phyloP scores from a whole-genome alignment of 2,329 filamentous ascomycete species.

The Achaetomium macrosporum region DNA sequence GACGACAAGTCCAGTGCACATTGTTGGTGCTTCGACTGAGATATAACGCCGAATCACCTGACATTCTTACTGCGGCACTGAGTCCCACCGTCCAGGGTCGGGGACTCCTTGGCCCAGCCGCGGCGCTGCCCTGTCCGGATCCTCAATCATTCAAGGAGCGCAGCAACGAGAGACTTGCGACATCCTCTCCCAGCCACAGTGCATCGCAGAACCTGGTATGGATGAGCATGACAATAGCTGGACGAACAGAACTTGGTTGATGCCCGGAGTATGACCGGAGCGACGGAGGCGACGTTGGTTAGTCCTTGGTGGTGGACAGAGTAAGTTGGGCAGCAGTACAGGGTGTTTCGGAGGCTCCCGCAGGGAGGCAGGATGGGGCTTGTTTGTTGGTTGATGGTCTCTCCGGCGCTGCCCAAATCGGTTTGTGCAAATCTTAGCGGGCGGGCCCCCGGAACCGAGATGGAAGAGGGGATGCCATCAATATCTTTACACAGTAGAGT shows the following conservation, averaged over 20 bases:
- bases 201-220: neutral
- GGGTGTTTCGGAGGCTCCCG: neutral
- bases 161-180: neutral
- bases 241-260: neutral
- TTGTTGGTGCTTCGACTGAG: neutral
- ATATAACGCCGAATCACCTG: slow-evolving; percentile 10
- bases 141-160: neutral
- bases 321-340: slow-evolving; percentile 4
- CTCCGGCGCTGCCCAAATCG: slow-evolving; percentile 1
- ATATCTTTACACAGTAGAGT: neutral
- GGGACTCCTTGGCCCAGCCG: slow-evolving; percentile 5
- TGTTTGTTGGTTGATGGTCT: slow-evolving; percentile 7
- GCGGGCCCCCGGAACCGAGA: slow-evolving; percentile 14
- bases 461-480: slow-evolving; percentile 6
- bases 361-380: neutral
- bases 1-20: no score
- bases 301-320: neutral
- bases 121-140: slow-evolving; percentile 1
- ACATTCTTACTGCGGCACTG: neutral
- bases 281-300: neutral
- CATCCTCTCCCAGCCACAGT: neutral
- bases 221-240: no score
- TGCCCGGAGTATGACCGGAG: neutral
- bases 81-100: slow-evolving; percentile 14
- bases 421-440: slow-evolving; percentile 10